Base-by-base conservation (phyloP, 148 eudicot species). In the Chenopodium formosanum region DNA sequence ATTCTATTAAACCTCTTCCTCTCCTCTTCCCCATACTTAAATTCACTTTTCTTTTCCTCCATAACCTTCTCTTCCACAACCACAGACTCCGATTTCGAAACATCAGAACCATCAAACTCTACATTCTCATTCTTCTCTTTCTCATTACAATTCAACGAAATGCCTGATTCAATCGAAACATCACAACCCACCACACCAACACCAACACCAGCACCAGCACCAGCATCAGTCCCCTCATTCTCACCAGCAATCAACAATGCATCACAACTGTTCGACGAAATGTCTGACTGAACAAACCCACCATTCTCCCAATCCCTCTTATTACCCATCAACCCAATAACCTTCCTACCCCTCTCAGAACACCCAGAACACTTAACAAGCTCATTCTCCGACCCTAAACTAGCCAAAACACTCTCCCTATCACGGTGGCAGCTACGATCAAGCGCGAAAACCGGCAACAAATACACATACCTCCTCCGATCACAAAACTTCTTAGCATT, bases 391-490 rank as follows among this genome's bases (percentile, higher is more conserved):
- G 95, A 91, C 22, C 98, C 97, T 56, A 94, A 74, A 56, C 97
- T 94, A 63, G 94, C 93, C 78, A 90, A 14, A 27, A 94, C 97
- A 78, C 95, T 94, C 91, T 94, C 98, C n/a, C 99, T 84, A 89
- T 95, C 94, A 4, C 91, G 85, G 82, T 95, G 99, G 5, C 88
- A 86, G 11, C 69, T 70, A n/a, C 89, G 86, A 82, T 95, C 99
- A 79, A 95, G 91, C 9, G 97, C 99, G 73, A 93, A 93, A 56
- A 94, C 93, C 9, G 99, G 98, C 27, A 95, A 65, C 82, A 95
- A 85, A 88, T 95, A 95, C 46, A 92, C 94, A 85, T 94, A 95
- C 86, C 98, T 85, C 29, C 97, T 75, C 47, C 95, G 78, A 84
- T 94, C 99, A 72, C 97, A 92, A 23, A 89, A 90, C 90, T 92